phyloP scores from a whole-genome alignment of 805 yeast genomes.

The Ogataea paraovalis region DNA sequence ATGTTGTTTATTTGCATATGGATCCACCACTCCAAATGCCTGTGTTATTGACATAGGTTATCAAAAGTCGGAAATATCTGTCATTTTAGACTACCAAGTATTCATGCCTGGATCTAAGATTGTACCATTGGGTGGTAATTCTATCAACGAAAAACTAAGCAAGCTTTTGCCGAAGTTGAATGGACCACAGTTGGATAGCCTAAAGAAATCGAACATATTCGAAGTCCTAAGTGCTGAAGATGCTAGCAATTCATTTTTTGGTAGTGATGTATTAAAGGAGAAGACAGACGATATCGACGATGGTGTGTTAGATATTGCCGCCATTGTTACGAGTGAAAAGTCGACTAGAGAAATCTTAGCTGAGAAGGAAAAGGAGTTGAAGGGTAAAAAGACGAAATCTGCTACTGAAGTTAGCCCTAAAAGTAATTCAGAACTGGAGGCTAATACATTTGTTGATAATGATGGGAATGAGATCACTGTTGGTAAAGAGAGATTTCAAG shows the following conservation, averaged over 20 bases:
- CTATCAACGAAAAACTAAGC: constrained; percentile 52
- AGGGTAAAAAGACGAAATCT: constrained; percentile 15
- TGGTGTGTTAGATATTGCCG: constrained; percentile 83
- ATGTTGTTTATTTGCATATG: constrained; percentile 71
- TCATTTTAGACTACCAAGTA: constrained; percentile 71
- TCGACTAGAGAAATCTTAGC: constrained; percentile 46
- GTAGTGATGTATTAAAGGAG: constrained; percentile 42
- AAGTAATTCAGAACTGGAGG: constrained; percentile 67
- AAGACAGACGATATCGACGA: constrained; percentile 45
- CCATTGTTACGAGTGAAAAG: constrained; percentile 75
- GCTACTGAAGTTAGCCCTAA: constrained; percentile 8
- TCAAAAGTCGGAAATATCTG: constrained; percentile 70
- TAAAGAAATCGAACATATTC: constrained; percentile 71
- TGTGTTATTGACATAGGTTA: constrained; percentile 79
- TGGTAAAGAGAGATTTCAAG: constrained; percentile 90
- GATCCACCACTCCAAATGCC: constrained; percentile 51
- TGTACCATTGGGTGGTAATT: constrained; percentile 54
- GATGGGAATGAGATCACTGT: constrained; percentile 55
- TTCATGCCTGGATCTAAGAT: constrained; percentile 44
- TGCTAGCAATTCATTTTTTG: constrained; percentile 57
- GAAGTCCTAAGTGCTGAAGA: constrained; percentile 76
- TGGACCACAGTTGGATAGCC: constrained; percentile 58
- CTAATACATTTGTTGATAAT: constrained; percentile 63
- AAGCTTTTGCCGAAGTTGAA: constrained; percentile 56
- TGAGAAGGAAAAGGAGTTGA: constrained; percentile 23